Evolutionary conservation across 345 rosid genomes (phyloP).

Genomic region (Xanthoceras sorbifolium): DNA sequence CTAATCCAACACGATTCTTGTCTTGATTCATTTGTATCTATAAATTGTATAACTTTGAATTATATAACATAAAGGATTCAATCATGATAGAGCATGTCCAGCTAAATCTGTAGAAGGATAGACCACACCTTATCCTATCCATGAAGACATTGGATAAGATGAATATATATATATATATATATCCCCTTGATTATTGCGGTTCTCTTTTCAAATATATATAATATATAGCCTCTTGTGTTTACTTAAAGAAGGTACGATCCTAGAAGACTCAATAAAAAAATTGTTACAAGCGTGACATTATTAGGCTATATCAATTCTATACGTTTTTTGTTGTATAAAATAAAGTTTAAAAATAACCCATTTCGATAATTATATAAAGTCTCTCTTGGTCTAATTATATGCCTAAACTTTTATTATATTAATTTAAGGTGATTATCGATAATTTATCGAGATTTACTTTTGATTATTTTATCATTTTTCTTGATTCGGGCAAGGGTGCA

Average conservation of each 20-base stretch:
- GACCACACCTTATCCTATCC: too few species aligned
- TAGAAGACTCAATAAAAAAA: not conserved
- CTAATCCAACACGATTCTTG: too few species aligned
- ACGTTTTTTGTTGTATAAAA: not conserved
- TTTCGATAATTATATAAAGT: not conserved
- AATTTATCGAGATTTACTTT: not conserved
- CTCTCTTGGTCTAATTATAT: not conserved
- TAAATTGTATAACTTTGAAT: too few species aligned
- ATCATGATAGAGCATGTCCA: too few species aligned
- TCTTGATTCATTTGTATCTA: too few species aligned
- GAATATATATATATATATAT: not conserved
- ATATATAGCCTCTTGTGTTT: not conserved
- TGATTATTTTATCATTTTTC: not conserved
- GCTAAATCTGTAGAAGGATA: too few species aligned
- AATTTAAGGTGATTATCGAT: not conserved
- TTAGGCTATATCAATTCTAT: not conserved
- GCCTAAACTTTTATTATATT: not conserved
- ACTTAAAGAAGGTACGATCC: not conserved
- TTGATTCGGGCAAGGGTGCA: not conserved
- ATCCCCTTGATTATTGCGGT: too few species aligned
- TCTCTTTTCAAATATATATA: too few species aligned
- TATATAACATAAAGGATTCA: too few species aligned
- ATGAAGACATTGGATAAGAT: too few species aligned
- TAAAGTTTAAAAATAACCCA: not conserved
- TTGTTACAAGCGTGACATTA: not conserved